Evolutionary conservation across 1,139 yeast species (phyloP).

Genomic region (Yamadazyma sp.): DNA sequence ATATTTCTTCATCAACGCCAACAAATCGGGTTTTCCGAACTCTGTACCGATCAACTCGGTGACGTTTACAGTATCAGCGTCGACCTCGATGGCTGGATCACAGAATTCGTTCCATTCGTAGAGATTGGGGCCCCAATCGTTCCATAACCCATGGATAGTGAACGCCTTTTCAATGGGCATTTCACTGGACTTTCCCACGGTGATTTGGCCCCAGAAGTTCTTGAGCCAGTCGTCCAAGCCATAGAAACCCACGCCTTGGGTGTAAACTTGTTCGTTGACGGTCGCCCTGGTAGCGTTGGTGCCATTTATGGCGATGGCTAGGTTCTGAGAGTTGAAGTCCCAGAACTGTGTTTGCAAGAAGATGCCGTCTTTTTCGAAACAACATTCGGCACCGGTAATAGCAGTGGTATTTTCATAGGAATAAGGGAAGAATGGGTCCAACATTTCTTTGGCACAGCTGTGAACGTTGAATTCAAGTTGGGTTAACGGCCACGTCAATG

Average conservation of each 20-base stretch:
- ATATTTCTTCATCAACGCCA: slow-evolving; percentile 30
- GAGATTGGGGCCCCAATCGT: slow-evolving; percentile 29
- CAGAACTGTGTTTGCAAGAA: slow-evolving; percentile 43
- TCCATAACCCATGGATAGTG: slow-evolving; percentile 47
- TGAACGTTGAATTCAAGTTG: slow-evolving; percentile 5
- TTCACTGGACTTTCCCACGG: slow-evolving; percentile 6
- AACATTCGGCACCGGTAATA: slow-evolving; percentile 26
- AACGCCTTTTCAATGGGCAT: slow-evolving; percentile 23
- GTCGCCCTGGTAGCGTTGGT: slow-evolving; percentile 12
- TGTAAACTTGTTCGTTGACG: slow-evolving; percentile 2
- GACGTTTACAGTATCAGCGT: slow-evolving; percentile 27
- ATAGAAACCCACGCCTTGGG: slow-evolving; percentile 11
- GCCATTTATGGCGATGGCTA: slow-evolving; percentile 20
- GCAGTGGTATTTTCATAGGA: slow-evolving; percentile 29
- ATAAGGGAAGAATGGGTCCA: slow-evolving; percentile 16
- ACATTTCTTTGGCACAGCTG: slow-evolving; percentile 8
- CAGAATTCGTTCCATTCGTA: slow-evolving; percentile 29
- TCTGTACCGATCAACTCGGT: slow-evolving; percentile 29
- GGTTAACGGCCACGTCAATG: slow-evolving; percentile 4
- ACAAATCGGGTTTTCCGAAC: slow-evolving; percentile 30
- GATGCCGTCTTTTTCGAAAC: slow-evolving; percentile 36
- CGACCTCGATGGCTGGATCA: slow-evolving; percentile 29
- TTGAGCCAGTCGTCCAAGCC: slow-evolving; percentile 8
- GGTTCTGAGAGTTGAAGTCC: slow-evolving; percentile 34
- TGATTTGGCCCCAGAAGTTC: slow-evolving; percentile 3